Base-by-base conservation (phyloP, 306 rosid genomes). In the Cajanus cajan region DNA sequence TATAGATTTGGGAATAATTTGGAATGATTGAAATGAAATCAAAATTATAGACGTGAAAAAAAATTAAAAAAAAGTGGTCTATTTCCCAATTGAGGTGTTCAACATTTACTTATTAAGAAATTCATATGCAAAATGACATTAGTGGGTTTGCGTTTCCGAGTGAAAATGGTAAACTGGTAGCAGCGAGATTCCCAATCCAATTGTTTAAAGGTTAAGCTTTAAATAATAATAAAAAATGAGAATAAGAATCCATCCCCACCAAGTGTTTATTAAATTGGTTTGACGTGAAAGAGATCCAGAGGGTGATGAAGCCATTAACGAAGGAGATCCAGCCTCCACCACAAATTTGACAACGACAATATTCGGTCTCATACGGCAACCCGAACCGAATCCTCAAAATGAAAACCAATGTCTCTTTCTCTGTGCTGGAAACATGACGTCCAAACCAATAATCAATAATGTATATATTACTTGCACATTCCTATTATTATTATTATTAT, bases 201-300 rank as follows among this genome's bases (percentile, higher is more conserved):
- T 82, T 61, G 41, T 57, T 68, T 55, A 57, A 67, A 68, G 44
- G 22, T 43, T n/a, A 45, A 33, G 18, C 3, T 28, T 63, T 18
- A 63, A 76, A 74, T 74, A 74, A 1, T 28, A 28, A 28, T 1
- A 28, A 28, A 57, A n/a, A 68, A 75, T 28, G 37, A 33, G 68
- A 76, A 82, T 69, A 82, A 77, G 82, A 77, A 70, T 71, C 69
- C 80, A 82, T 15, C 19, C 69, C 68, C 19, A 50, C 21, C 74
- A 39, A 71, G 10, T 19, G 4, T 14, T 31, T 6, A 28, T 54
- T 76, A 47, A 28, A 57, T 50, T 40, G 0, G 68, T 52, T 77
- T 63, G 70, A 62, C 63, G 68, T 44, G 18, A 70, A 61, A 68
- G 61, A 82, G 68, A 76, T 69, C 51, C 68, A 40, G 12, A 13